phyloP scores from a whole-genome alignment of 805 yeast genomes.

The Sugiyamaella lignohabitans region DNA sequence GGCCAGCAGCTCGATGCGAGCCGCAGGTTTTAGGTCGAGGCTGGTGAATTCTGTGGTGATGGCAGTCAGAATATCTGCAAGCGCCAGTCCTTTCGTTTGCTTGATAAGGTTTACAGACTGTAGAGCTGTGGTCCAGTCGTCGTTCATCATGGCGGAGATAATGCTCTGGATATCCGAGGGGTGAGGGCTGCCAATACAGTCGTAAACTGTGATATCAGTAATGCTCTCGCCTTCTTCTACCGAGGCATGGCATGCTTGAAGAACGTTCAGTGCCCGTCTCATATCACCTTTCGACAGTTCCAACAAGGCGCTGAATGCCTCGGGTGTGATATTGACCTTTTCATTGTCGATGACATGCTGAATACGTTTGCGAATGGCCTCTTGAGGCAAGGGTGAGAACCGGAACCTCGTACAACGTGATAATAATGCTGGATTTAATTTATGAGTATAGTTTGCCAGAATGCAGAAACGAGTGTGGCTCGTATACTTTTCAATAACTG shows the following conservation, averaged over 20 bases:
- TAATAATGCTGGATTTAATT: slow-evolving; percentile 86
- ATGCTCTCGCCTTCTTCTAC: slow-evolving; percentile 49
- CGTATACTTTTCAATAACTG: slow-evolving; percentile 82
- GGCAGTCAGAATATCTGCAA: slow-evolving; percentile 76
- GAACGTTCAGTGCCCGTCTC: slow-evolving; percentile 88
- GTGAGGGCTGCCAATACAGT: slow-evolving; percentile 92
- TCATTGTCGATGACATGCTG: slow-evolving; percentile 66
- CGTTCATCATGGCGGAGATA: slow-evolving; percentile 69
- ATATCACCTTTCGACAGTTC: slow-evolving; percentile 86
- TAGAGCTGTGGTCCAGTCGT: slow-evolving; percentile 80
- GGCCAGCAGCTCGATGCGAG: slow-evolving; percentile 58
- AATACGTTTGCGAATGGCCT: slow-evolving; percentile 64
- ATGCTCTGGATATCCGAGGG: slow-evolving; percentile 77
- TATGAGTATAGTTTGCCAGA: slow-evolving; percentile 92
- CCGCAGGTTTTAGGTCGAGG: slow-evolving; percentile 56
- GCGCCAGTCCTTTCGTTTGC: slow-evolving; percentile 73
- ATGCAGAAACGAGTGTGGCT: slow-evolving; percentile 94
- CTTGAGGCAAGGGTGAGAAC: slow-evolving; percentile 70
- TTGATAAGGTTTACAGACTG: slow-evolving; percentile 61
- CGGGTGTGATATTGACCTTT: slow-evolving; percentile 47
- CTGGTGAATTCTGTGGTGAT: slow-evolving; percentile 62
- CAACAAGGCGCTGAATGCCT: slow-evolving; percentile 62
- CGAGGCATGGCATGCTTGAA: slow-evolving; percentile 91
- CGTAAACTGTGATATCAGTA: slow-evolving; percentile 71
- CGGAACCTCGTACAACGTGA: slow-evolving; percentile 95